These are phyloP conservation scores for Erigeron canadensis DNA, from an alignment of 129 eudicot genomes.

Conservation along the genomic window DNA sequence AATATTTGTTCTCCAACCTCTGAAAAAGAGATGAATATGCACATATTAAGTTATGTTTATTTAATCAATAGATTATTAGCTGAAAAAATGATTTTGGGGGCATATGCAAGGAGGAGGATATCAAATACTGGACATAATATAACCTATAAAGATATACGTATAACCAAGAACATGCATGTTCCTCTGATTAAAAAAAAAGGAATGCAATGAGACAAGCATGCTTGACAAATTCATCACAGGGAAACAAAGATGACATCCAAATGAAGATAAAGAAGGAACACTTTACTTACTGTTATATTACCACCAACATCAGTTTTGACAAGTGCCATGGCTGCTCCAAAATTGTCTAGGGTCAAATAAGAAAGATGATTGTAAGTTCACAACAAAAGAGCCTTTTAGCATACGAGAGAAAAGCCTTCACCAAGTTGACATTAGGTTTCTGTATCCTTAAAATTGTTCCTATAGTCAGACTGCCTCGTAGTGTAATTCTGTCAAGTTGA, in stretches of 20 bases:
- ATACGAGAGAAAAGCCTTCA: neutral
- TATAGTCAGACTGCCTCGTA: neutral
- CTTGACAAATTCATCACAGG: neutral
- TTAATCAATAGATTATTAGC: neutral
- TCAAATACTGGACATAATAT: neutral
- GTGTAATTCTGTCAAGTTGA: neutral
- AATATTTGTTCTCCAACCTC: constrained; percentile 78
- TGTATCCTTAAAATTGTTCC: neutral
- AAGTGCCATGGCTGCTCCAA: constrained; percentile 80
- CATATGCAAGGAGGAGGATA: constrained; percentile 7
- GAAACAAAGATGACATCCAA: neutral
- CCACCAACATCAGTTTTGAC: constrained; percentile 83
- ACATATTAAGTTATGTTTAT: constrained; percentile 2
- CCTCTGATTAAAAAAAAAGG: neutral
- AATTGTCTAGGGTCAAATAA: constrained; percentile 53
- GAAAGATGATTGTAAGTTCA: constrained; percentile 15
- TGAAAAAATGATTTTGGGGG: neutral
- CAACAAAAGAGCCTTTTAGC: neutral
- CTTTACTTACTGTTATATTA: constrained; percentile 65
- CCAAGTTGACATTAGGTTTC: neutral
- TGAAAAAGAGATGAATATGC: constrained; percentile 21
- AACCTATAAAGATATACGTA: neutral
- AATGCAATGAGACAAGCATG: constrained; percentile 5
- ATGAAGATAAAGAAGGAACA: constrained; percentile 15
- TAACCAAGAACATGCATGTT: neutral